These are phyloP conservation scores for Botrytis fabae DNA, from an alignment of 2,329 filamentous ascomycete genomes.

Conservation along the genomic window DNA sequence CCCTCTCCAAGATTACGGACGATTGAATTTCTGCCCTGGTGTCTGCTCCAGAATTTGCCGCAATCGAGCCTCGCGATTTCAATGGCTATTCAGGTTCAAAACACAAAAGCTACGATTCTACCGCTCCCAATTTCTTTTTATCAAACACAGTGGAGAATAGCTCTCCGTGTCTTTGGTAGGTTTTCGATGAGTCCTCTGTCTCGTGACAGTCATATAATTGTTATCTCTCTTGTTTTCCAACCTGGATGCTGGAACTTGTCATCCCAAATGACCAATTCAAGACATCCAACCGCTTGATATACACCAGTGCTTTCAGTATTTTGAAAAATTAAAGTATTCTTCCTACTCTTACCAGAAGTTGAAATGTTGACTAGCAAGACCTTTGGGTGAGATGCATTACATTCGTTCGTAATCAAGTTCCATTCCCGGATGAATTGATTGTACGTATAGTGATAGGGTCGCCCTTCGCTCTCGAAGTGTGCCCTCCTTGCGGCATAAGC, in stretches of 20 bases:
- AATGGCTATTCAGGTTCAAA: neutral
- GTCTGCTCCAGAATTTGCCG: neutral
- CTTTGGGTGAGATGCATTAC: too few species aligned
- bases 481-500: too few species aligned
- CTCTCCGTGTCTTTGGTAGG: too few species aligned
- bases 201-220: neutral
- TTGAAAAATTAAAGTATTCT: neutral
- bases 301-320: neutral
- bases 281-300: neutral
- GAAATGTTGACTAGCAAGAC: too few species aligned
- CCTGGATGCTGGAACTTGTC: neutral
- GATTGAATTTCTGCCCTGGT: neutral
- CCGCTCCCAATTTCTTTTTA: neutral
- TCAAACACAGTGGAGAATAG: neutral
- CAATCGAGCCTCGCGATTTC: neutral
- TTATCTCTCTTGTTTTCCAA: neutral
- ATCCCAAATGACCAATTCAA: too few species aligned
- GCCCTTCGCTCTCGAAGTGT: too few species aligned
- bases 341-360: too few species aligned
- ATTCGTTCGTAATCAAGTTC: too few species aligned
- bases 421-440: too few species aligned
- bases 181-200: too few species aligned
- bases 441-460: too few species aligned
- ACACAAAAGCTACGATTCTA: neutral
- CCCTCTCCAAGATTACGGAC: fast-evolving